A percentile compares a stretch with the other conserved stretches of the same genome.
These are phyloP conservation scores for Herpetomonas tarakana DNA, from an alignment of 208 protist genomes.

Conservation along the genomic window DNA sequence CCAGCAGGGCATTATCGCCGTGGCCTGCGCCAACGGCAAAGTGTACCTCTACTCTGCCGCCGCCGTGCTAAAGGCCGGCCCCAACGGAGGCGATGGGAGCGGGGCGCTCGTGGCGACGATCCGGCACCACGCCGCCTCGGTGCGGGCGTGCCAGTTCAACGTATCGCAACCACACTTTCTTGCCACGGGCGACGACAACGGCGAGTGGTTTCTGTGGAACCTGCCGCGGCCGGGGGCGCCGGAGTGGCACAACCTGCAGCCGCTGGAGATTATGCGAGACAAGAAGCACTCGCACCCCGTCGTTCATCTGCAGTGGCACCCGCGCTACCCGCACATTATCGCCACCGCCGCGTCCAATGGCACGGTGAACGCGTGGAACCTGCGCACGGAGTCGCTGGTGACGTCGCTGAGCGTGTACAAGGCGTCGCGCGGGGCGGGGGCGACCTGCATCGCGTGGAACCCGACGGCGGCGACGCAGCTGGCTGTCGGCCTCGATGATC, in stretches of 20 bases:
- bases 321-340: slow-evolving; percentile 91
- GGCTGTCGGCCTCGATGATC: slow-evolving; percentile 92
- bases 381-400: slow-evolving; percentile 84
- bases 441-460: slow-evolving; percentile 94
- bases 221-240: slow-evolving; percentile 58
- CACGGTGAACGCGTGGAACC: slow-evolving; percentile 94
- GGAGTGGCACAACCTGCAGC: slow-evolving; percentile 32
- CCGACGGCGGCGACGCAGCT: slow-evolving; percentile 92
- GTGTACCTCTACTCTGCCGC: slow-evolving; percentile 70
- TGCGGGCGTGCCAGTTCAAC: slow-evolving; percentile 94
- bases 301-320: slow-evolving; percentile 77
- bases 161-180: slow-evolving; percentile 83
- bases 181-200: slow-evolving; percentile 63
- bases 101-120: slow-evolving; percentile 72
- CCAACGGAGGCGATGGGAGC: slow-evolving; percentile 21
- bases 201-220: slow-evolving; percentile 89
- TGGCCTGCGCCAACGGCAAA: slow-evolving; percentile 53
- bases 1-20: slow-evolving; percentile 64
- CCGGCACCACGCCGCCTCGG: slow-evolving; percentile 74
- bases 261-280: slow-evolving; percentile 69
- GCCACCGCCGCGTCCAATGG: slow-evolving; percentile 88
- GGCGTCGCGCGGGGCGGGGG: slow-evolving; percentile 38
- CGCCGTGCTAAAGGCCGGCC: slow-evolving; percentile 33
- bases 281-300: slow-evolving; percentile 38
- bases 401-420: slow-evolving; percentile 86